Base-by-base conservation (phyloP, 2,329 filamentous ascomycete species). In the Geosmithia flava region DNA sequence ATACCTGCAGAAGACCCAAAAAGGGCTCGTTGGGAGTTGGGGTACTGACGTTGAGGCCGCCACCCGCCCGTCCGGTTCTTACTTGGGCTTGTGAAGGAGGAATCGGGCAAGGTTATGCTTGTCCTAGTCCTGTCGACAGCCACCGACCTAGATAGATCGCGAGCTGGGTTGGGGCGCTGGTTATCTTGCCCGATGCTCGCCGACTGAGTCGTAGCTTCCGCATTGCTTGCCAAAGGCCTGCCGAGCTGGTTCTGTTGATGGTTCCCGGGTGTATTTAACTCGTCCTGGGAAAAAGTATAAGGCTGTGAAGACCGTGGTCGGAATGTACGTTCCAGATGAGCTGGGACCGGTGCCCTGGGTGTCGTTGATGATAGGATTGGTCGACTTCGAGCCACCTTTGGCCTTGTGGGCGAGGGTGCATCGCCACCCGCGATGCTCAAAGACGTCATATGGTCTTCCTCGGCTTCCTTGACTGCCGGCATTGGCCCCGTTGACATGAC, bases 331-430 rank as follows among this genome's bases (percentile, higher is more conserved):
- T 68, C 65, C n/a, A 70, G 59, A n/a, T 70, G 65, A 1, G 65
- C 66, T 7, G 69, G 66, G 7, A 71, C 56, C 15, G 68, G 67
- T 16, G 61, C 67, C 48, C 61, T 60, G 3, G 69, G 69, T 4
- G 68, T 72, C 3, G 68, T 72, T 8, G 69, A 64, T 13, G 65
- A 61, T 44, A 48, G 42, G 13, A 4, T 30, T 44, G 44, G 7
- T 15, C 10, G 30, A 17, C 17, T 19, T 17, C 23, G 7, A 23
- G 13, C 10, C 33, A 37, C 15, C 15, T 16, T 37, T 37, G 33
- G 11, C 33, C 33, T 37, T 37, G 33, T 37, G 17, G 30, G 33
- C 39, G 33, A 20, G 13, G 15, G 20, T 13, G 19, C 53, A 2
- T 46, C 51, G 10, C 60, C 58, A 10, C 58, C 58, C 13, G 50